Evolutionary conservation across 371 early-diverging fungal genomes (phyloP), one percentile per base, ranked within the genome.

Genomic region (Mucor mucedo): DNA sequence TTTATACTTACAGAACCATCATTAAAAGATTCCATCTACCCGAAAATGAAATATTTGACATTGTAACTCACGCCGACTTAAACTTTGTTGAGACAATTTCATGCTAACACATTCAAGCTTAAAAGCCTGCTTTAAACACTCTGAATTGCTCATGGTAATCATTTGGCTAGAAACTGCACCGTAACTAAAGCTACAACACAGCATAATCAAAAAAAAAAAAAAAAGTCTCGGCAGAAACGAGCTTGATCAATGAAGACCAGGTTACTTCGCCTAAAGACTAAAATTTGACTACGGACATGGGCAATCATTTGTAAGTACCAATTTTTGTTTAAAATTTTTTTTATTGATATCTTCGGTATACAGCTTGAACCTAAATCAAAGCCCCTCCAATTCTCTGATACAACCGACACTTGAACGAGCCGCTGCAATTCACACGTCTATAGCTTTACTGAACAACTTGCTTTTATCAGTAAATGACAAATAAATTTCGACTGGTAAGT

Each of bases 401-500:
- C 9, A 44, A 14, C 45, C 53, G 13, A 35, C 54, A 38, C 54
- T 58, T 28, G 64, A 64, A 30, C 52, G 54, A 58, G 33, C 52
- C 5, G 54, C 58, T 45, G 64, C 58, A 2, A 64, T 38, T 39
- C 52, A 58, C 11, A 55, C 50, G 5, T 50, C 63, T 9, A 55
- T 63, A 52, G 10, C 52, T 57, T 52, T 63, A 45, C 27, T 57
- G 52, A 52, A 63, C 44, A 52, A 50, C 14, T 52, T 63, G 49
- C 55, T 62, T 55, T 41, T 63, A 11, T 56, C 63, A 41, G 49
- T 28, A 56, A 63, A 63, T 63, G 63, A 63, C 30, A 56, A 49
- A 48, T 56, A 9, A 41, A 48, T 30, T 62, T 62, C 50, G 33
- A 10, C 56, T 62, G 50, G 63, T 62, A 56, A 55, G 50, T 50